Base-by-base conservation (phyloP, 352 stramenopile species). In the Phytophthora colocasiae region DNA sequence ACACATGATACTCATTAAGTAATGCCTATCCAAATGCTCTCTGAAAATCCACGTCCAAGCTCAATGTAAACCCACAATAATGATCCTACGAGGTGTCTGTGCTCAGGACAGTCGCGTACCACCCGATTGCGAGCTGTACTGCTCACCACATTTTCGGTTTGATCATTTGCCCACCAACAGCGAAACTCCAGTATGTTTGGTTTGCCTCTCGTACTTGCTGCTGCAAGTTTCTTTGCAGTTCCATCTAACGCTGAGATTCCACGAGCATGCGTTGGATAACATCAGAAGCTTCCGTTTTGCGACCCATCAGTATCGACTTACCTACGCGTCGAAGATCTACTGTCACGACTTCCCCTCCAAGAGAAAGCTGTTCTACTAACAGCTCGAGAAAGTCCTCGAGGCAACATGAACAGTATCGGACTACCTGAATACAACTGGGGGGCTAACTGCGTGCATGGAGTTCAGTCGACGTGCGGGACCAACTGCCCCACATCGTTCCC, bases 361-460 rank as follows among this genome's bases (percentile, higher is more conserved):
- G 87, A 97, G 34, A 92, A 92, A 58, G 70, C 69, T 50, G 77
- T 78, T 39, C 61, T 90, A 56, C 69, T 92, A 36, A 89, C 83
- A 9, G 83, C 83, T 17, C 78, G 83, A 8, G 83, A 75, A 14
- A 88, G 77, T 38, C 81, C 83, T 11, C 61, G 63, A 24, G 83
- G 81, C 22, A 87, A 83, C 47, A 89, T 98, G 56, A 81, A 83
- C 44, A 66, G 63, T n/a, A 76, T 97, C 4, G 86, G 78, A 0
- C 50, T 98, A 7, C 92, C 89, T 9, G 78, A 90, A 57, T 98
- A 98, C 83, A 82, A 97, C 69, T 98, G 92, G 91, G 96, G 93
- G 46, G 93, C 84, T 41, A 96, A 98, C 73, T 95, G 85, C 31
- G 84, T 98, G 15, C 95, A 98, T 55, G 95, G 93, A 43, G 80